Base-by-base conservation (phyloP, 2,329 filamentous ascomycete species). In the Bipolaris victoriae region DNA sequence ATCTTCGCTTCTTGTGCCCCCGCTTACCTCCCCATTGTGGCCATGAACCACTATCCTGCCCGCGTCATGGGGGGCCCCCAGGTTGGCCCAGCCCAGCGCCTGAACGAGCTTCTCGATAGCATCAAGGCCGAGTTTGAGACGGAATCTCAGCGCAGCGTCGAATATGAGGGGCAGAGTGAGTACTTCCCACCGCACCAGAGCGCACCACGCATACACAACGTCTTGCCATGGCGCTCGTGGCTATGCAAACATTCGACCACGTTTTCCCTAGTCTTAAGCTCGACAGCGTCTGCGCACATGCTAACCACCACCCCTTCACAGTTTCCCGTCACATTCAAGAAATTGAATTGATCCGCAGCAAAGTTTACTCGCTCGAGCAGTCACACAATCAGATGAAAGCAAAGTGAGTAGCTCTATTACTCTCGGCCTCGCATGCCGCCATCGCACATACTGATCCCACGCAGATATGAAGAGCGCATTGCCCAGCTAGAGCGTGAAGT, bases 81-180 rank as follows among this genome's bases (percentile, higher is more conserved):
- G 52, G 70, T 64, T 65, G 85, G 83, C 64, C 88, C 87, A 65
- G 88, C 90, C 58, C 85, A 83, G 79, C 92, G 95, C 67, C 83
- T 98, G 69, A 92, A 90, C 67, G 94, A 99, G 83, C 87, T 98
- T 63, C 84, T 99, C 73, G 94, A 98, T 55, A 90, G 92, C 76
- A 87, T 99, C 69, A 88, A 94, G 73, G 85, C 87, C 72, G 95
- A 99, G 79, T 98, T 97, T 68, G 94, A 98, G 66, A 88, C 84
- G 60, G 90, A 96, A 77, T 84, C 89, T 68, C 88, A 90, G 64
- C 88, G 91, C 68, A 90, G 88, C 64, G 91, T 91, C 75, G 91
- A 92, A 69, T 96, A 92, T 76, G 94, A 99, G 76, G 91, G 94
- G 76, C 92, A 96, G 77, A 90, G 94, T 97, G 87, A 83, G 92